These are phyloP conservation scores for Apiospora arundinis DNA, from an alignment of 2,329 filamentous ascomycete species.

Conservation along the genomic window DNA sequence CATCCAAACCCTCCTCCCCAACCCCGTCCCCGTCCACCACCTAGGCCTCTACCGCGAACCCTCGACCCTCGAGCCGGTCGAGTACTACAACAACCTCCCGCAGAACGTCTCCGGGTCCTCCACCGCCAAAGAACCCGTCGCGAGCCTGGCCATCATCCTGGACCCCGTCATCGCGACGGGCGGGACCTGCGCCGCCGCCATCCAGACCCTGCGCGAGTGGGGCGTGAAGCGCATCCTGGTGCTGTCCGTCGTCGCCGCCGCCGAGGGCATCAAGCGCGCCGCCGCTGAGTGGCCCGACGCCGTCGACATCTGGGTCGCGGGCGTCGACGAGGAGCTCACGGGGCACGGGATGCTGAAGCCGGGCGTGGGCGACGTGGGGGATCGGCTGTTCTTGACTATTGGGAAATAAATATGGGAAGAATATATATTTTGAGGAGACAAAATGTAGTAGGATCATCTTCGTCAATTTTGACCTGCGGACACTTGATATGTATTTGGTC, in stretches of 20 bases:
- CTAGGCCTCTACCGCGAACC: slow-evolving; percentile 94
- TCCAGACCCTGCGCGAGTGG: slow-evolving; percentile 90
- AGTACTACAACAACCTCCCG: slow-evolving; percentile 98
- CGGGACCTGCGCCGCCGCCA: slow-evolving; percentile 86
- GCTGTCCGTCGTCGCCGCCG: slow-evolving; percentile 75
- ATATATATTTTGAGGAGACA: too few species aligned
- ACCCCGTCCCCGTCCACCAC: slow-evolving; percentile 84
- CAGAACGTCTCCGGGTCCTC: slow-evolving; percentile 58
- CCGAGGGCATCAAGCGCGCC: slow-evolving; percentile 72
- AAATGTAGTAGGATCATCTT: too few species aligned
- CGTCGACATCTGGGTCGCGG: slow-evolving; percentile 83
- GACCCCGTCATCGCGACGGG: slow-evolving; percentile 96
- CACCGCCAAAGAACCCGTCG: slow-evolving; percentile 31
- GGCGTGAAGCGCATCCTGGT: slow-evolving; percentile 84
- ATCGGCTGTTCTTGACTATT: slow-evolving; percentile 86
- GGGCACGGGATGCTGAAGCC: slow-evolving; percentile 89
- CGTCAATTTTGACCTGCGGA: too few species aligned
- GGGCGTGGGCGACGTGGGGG: slow-evolving; percentile 88
- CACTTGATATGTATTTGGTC: too few species aligned
- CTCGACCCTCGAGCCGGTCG: slow-evolving; percentile 84
- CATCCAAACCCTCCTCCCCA: slow-evolving; percentile 81
- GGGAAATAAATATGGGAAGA: too few species aligned
- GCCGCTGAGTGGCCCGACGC: slow-evolving; percentile 80
- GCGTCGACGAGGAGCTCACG: slow-evolving; percentile 76
- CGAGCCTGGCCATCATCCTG: slow-evolving; percentile 77